These are phyloP conservation scores for Nothophoma quercina DNA, from an alignment of 2,329 filamentous ascomycete genomes.

Conservation along the genomic window DNA sequence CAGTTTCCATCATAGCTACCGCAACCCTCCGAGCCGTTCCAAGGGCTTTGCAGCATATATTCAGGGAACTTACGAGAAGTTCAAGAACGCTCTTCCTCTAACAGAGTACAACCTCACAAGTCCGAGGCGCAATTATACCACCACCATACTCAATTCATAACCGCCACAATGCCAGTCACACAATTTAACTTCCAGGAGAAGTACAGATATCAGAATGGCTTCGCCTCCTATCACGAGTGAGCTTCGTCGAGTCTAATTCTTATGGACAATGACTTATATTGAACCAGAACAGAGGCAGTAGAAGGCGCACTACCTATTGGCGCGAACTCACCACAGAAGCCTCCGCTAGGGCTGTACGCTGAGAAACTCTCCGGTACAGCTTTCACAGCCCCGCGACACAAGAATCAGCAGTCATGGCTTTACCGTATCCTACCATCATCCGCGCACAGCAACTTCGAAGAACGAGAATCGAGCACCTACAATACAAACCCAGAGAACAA, in stretches of 20 bases:
- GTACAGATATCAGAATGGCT: conserved; percentile 82
- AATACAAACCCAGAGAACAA: conserved; percentile 60
- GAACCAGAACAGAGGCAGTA: conserved; percentile 74
- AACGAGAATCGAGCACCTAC: conserved; percentile 57
- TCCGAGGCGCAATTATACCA: conserved; percentile 17
- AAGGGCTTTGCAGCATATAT: conserved; percentile 4
- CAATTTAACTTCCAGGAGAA: conserved; percentile 69
- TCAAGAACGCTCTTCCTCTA: conserved; percentile 32
- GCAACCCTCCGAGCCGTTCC: not conserved
- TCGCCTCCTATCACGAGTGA: conserved; percentile 79
- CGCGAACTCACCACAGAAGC: conserved; percentile 83
- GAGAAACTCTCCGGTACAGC: conserved; percentile 72
- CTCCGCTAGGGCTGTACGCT: conserved; percentile 78
- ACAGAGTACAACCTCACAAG: conserved; percentile 39
- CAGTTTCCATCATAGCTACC: not conserved
- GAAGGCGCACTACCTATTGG: conserved; percentile 76
- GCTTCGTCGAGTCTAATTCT: conserved; percentile 35
- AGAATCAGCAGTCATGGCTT: conserved; percentile 67
- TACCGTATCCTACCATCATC: conserved; percentile 66
- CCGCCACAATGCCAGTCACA: conserved; percentile 67
- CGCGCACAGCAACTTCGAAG: conserved; percentile 63
- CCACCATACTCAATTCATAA: conserved; percentile 37
- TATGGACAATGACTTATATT: conserved; percentile 19
- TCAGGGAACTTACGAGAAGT: not conserved
- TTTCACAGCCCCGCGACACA: conserved; percentile 64